Evolutionary conservation across 495 filamentous ascomycete species (phyloP).

Genomic region (Aspergillus saccharolyticus): DNA sequence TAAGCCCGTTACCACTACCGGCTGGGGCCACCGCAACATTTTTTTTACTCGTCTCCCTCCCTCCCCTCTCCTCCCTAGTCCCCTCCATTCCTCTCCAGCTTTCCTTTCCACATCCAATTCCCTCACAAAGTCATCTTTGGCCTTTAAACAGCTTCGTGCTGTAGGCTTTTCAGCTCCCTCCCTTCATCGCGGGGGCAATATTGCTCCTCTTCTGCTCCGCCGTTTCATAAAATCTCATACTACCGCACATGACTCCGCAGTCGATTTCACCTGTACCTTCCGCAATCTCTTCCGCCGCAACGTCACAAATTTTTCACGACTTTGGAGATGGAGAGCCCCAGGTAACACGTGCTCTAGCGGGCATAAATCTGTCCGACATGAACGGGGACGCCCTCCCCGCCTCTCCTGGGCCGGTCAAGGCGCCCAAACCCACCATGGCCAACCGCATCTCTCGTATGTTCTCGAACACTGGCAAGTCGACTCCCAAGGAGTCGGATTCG

Average conservation of each 20-base stretch:
- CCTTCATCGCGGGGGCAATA: slow-evolving; percentile 13
- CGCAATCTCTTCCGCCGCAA: slow-evolving; percentile 41
- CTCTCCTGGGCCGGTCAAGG: slow-evolving; percentile 31
- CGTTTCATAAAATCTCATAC: slow-evolving; percentile 13
- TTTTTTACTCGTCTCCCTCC: slow-evolving; percentile 22
- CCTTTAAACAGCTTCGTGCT: slow-evolving; percentile 25
- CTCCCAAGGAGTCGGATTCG: slow-evolving; percentile 29
- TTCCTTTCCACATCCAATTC: slow-evolving; percentile 4
- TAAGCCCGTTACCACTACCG: slow-evolving; percentile 7
- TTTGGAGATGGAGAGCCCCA: slow-evolving; percentile 40
- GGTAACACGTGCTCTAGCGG: slow-evolving; percentile 45
- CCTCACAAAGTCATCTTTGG: slow-evolving; percentile 9
- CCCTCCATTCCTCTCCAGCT: slow-evolving; percentile 10
- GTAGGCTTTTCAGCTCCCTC: slow-evolving; percentile 14
- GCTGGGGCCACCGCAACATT: slow-evolving; percentile 23
- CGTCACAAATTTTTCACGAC: slow-evolving; percentile 38
- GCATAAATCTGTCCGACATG: slow-evolving; percentile 39
- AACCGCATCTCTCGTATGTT: slow-evolving; percentile 60
- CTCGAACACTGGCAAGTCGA: slow-evolving; percentile 35
- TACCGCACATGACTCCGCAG: slow-evolving; percentile 47
- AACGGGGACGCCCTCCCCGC: slow-evolving; percentile 34
- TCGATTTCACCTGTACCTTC: slow-evolving; percentile 42
- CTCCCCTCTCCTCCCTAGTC: slow-evolving; percentile 5
- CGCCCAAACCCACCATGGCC: slow-evolving; percentile 50
- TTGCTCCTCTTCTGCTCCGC: slow-evolving; percentile 15